Base-by-base conservation (phyloP, 768 basidiomycete species). In the Pleurotus cornucopiae region DNA sequence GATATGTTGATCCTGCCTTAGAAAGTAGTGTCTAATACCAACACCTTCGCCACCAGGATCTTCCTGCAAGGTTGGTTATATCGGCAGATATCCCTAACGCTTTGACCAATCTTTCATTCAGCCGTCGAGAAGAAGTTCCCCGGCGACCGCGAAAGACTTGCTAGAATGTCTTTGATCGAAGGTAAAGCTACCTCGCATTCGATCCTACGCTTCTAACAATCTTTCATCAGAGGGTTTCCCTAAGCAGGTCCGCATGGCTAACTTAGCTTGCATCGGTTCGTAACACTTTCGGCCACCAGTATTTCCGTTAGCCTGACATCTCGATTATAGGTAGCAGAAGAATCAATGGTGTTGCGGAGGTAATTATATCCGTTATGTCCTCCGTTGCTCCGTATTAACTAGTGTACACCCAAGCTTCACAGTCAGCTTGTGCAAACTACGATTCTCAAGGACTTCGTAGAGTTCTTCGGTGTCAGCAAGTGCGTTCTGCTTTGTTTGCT, bases 291-390 rank as follows among this genome's bases (percentile, higher is more conserved):
- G 5, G n/a, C 46, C 61, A 68, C 58, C 53, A 7, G 7, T 30
- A 11, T 11, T 30, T 30, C 1, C 30, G 9, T 30, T 30, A 30
- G 30, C 6, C 30, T 30, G 7, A 30, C 7, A 3, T 30, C 3
- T 11, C 9, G n/a, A 6, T 4, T 60, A 49, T 57, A 85, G 84
- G 85, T 25, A 89, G 87, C 64, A 82, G 86, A 62, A 90, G 86
- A 67, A 89, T 94, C 64, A 99, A 99, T 63, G 96, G 97, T 65
- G 97, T 98, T 12, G 96, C 97, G 7, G 96, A 94, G 75, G 84
- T 87, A 60, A 7, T 66, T 5, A 25, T 25, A 25, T 25, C 0
- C 5, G 23, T 25, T 25, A 5, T 25, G 1, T 25, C 5, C 23
- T 25, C 23, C 23, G 5, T 25, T 25, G 23, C 23, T 25, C 5